Percentiles rank a stretch among this genome's conserved stretches.
phyloP scores from a whole-genome alignment of 768 basidiomycete genomes.

The Crucibulum laeve region DNA sequence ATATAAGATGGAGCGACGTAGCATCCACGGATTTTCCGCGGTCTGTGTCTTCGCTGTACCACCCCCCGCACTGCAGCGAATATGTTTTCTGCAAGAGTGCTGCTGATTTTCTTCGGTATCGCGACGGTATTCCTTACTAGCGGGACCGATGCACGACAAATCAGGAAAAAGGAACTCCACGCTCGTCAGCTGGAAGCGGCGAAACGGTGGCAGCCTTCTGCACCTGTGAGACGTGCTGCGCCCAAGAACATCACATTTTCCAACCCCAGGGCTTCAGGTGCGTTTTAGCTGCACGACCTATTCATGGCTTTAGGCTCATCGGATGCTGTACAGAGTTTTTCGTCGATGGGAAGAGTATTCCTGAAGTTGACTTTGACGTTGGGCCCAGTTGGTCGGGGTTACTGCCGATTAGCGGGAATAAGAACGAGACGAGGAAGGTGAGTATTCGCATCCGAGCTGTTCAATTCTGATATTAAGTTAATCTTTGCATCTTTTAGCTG shows the following conservation, averaged over 20 bases:
- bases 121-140: no score
- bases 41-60: no score
- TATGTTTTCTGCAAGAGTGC: background rate
- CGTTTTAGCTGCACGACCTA: slow-evolving; percentile 9
- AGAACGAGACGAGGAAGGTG: slow-evolving; percentile 68
- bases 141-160: slow-evolving; percentile 15
- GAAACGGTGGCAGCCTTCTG: slow-evolving; percentile 10
- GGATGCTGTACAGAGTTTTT: slow-evolving; percentile 48
- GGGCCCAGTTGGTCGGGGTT: slow-evolving; percentile 76
- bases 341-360: slow-evolving; percentile 62
- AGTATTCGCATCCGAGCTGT: slow-evolving; percentile 3
- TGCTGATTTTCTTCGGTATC: no score
- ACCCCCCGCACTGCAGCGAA: no score
- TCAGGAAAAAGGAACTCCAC: slow-evolving; percentile 39
- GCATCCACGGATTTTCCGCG: no score
- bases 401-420: slow-evolving; percentile 57
- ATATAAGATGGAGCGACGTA: no score
- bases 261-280: slow-evolving; percentile 62
- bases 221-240: slow-evolving; percentile 6
- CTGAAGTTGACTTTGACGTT: slow-evolving; percentile 67
- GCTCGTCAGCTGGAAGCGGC: slow-evolving; percentile 10
- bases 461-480: background rate
- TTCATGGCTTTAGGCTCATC: no score
- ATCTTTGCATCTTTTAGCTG: slow-evolving; percentile 34
- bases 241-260: slow-evolving; percentile 69